Evolutionary conservation across 225 moss, liverwort and hornwort genomes (phyloP).

Genomic region (Antitrichia curtipendula): DNA sequence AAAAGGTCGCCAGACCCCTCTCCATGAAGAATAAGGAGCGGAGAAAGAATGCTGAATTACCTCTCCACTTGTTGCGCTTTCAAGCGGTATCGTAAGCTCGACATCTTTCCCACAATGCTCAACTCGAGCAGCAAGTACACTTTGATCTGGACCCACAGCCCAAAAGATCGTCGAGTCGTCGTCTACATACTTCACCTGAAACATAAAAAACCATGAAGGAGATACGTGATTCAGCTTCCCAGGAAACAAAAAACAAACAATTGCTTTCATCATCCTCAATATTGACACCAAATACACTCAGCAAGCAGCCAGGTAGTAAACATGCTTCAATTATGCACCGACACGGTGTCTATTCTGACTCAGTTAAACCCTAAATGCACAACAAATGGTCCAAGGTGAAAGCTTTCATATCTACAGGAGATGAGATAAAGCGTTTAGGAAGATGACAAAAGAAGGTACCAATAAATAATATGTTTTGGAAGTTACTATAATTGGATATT

Average conservation of each 20-base stretch:
- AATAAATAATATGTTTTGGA: not conserved
- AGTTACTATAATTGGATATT: not conserved
- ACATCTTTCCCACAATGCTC: conserved; percentile 85
- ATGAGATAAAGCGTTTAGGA: not conserved
- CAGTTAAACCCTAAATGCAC: not conserved
- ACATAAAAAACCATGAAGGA: not conserved
- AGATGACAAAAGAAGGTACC: not conserved
- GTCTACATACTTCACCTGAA: conserved; percentile 82
- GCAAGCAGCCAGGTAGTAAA: not conserved
- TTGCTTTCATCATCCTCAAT: not conserved
- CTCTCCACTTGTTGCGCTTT: conserved; percentile 67
- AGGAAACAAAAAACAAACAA: not conserved
- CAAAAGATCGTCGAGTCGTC: conserved; percentile 97
- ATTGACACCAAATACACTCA: not conserved
- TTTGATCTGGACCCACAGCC: conserved; percentile 56
- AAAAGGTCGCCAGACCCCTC: not conserved
- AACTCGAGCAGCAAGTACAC: conserved; percentile 55
- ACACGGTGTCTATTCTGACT: not conserved
- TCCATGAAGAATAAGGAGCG: not conserved
- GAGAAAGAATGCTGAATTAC: conserved; percentile 10
- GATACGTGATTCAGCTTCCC: not conserved
- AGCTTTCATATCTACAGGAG: not conserved
- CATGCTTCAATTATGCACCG: not conserved
- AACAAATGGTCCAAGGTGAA: not conserved
- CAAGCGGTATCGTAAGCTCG: conserved; percentile 71